phyloP scores from a whole-genome alignment of 257 asterid species.

The Solanum chmielewskii region DNA sequence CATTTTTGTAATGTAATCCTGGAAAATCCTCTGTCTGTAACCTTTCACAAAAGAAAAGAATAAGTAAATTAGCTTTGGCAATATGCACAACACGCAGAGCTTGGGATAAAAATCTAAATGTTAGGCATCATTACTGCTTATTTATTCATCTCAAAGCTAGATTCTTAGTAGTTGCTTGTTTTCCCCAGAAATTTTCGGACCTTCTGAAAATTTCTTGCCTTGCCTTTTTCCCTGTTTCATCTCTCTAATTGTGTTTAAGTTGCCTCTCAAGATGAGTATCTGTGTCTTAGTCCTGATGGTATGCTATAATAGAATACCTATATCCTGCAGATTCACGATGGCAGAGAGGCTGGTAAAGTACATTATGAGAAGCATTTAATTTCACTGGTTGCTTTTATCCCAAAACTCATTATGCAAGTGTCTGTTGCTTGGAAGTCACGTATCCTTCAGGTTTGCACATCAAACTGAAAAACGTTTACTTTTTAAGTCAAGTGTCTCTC shows the following conservation, averaged over 20 bases:
- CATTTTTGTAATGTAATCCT: neutral
- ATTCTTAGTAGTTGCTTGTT: neutral
- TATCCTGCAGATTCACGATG: conserved; percentile 38
- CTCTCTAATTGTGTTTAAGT: neutral
- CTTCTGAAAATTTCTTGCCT: neutral
- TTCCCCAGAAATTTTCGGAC: neutral
- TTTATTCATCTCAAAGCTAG: neutral
- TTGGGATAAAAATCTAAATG: neutral
- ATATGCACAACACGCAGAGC: neutral
- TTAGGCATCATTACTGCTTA: neutral
- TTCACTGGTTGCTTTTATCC: conserved; percentile 54
- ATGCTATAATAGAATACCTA: neutral
- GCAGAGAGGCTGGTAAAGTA: conserved; percentile 27
- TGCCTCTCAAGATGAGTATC: neutral
- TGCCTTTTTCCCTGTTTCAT: neutral
- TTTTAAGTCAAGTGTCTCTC: neutral
- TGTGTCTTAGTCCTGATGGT: neutral
- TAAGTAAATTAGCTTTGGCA: neutral
- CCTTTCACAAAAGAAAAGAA: neutral
- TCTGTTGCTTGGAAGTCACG: conserved; percentile 63
- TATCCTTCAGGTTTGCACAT: conserved; percentile 53
- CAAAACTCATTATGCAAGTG: conserved; percentile 43
- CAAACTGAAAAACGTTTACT: neutral
- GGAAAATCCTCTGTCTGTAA: neutral
- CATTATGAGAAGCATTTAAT: conserved; percentile 55